A percentile compares a stretch with the other conserved stretches of the same genome.
phyloP scores from a whole-genome alignment of 805 yeast genomes.

The Schizosaccharomyces lindneri region DNA sequence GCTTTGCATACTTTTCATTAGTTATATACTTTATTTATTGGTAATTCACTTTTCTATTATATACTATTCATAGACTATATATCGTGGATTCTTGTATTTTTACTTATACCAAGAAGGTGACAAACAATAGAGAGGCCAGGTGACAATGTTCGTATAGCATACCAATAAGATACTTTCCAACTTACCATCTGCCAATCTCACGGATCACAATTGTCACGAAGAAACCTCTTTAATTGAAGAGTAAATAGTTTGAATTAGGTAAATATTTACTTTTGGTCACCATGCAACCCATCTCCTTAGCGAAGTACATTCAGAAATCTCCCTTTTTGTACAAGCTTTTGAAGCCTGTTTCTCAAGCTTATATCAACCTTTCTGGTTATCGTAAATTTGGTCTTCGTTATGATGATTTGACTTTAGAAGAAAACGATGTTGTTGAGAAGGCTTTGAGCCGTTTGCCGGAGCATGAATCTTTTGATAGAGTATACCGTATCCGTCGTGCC shows the following conservation, averaged over 20 bases:
- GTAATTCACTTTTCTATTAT: no score
- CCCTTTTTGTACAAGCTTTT: slow-evolving; percentile 55
- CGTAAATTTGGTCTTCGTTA: slow-evolving; percentile 77
- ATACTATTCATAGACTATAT: no score
- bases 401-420: slow-evolving; percentile 74
- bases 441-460: slow-evolving; percentile 74
- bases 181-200: not conserved
- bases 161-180: not conserved
- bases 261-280: not conserved
- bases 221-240: not conserved
- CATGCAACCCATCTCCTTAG: slow-evolving; percentile 21
- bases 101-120: not conserved
- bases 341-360: slow-evolving; percentile 57
- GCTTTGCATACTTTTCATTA: no score
- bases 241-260: not conserved
- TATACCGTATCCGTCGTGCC: slow-evolving; percentile 76
- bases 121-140: not conserved
- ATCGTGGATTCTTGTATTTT: not conserved
- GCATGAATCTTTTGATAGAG: slow-evolving; percentile 68
- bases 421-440: slow-evolving; percentile 61
- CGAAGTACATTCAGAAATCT: slow-evolving; percentile 57
- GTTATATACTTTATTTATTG: no score
- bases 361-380: slow-evolving; percentile 62
- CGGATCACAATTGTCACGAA: not conserved
- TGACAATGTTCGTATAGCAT: not conserved